Evolutionary conservation across 192 early-diverging fungal species (phyloP), one percentile per base, ranked within the genome.

Genomic region (Backusella morwellensis): DNA sequence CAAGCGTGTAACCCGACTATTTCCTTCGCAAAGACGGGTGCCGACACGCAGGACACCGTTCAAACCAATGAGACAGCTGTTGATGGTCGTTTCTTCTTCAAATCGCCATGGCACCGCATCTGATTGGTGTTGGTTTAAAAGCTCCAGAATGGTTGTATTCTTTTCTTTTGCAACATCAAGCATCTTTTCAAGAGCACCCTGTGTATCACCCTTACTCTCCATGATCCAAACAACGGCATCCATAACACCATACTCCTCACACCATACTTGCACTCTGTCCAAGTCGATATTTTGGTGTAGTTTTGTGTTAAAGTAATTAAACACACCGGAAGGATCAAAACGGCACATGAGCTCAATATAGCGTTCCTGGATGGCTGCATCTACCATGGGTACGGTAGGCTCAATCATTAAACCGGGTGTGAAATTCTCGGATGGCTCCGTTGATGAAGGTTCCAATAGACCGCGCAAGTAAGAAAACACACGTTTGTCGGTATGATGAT

Each of bases 171-270:
- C 87, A 59, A 90, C 85, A 52, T 86, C 84, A 19, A 90, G 74
- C 50, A 90, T 82, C 69, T 88, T 90, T 34, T 81, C 72, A 21
- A 90, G 75, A 3, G 89, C 89, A 9, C 86, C 89, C 32, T 82
- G 73, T 0, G 86, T 83, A 70, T 90, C 84, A 12, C 89, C 89
- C 32, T 79, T 87, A 35, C 78, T 81, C 66, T 90, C 87, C 80
- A 88, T 77, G n/a, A 90, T 87, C 87, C 89, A 90, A 9, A 90
- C 87, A 5, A 86, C 86, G 0, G 89, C 86, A 35, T 90, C 89
- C 21, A 90, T 84, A 4, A 88, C 86, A 21, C 85, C 85, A 36
- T 84, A 73, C 12, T 81, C 29, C 67, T 88, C 86, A 47, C 89
- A 90, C 4, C 81, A 81, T 35, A 74, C 78, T n/a, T 88, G 74